Evolutionary conservation across 805 yeast genomes (phyloP).

Genomic region (Brettanomyces anomalus): DNA sequence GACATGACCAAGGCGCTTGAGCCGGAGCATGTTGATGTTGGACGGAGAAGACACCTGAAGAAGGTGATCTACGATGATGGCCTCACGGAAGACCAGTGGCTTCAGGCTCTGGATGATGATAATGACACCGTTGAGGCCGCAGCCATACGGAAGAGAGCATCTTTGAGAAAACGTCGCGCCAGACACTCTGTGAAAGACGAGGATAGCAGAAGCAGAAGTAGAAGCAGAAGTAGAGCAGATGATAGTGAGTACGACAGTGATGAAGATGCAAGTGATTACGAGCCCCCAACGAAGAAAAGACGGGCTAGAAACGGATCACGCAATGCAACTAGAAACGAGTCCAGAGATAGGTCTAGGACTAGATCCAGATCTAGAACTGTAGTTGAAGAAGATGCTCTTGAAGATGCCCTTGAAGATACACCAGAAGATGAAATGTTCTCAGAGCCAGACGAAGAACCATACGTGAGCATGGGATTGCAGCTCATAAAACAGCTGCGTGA

Average conservation of each 20-base stretch:
- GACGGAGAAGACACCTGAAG: conserved; percentile 62
- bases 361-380: conserved; percentile 1
- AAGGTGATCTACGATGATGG: conserved; percentile 55
- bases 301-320: too few species aligned
- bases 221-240: conserved; percentile 16
- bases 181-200: too few species aligned
- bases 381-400: too few species aligned
- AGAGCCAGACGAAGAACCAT: conserved; percentile 7
- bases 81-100: conserved; percentile 70
- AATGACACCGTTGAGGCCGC: conserved; percentile 56
- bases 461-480: conserved; percentile 14
- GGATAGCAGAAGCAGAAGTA: conserved; percentile 4
- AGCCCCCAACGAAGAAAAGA: background rate
- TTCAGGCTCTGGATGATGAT: conserved; percentile 70
- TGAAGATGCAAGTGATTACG: conserved; percentile 1
- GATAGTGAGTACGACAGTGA: background rate
- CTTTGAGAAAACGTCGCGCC: conserved; percentile 32
- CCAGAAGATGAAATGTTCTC: background rate
- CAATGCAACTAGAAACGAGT: too few species aligned
- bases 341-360: background rate
- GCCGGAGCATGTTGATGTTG: conserved; percentile 31
- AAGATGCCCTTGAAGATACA: background rate
- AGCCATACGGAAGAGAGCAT: conserved; percentile 39
- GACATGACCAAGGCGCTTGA: conserved; percentile 41
- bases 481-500: conserved; percentile 34